phyloP scores from a whole-genome alignment of 306 rosid genomes.

The Astragalus glycyphyllos region DNA sequence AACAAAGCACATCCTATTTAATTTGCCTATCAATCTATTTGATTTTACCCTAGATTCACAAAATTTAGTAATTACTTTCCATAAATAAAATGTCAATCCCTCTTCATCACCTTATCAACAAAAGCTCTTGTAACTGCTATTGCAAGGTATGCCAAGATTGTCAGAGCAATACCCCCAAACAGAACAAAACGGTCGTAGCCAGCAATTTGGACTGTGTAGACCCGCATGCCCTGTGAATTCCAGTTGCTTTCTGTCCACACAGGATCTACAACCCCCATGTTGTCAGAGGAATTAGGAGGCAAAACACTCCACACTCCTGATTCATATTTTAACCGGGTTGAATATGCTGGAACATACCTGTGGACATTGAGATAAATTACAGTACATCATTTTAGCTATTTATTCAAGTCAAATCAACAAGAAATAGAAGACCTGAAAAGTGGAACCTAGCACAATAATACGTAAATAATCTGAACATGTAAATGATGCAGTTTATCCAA shows the following conservation, averaged over 20 bases:
- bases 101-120: conserved; percentile 69
- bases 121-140: conserved; percentile 60
- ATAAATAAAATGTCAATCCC: conserved; percentile 56
- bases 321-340: conserved; percentile 73
- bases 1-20: conserved; percentile 49
- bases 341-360: conserved; percentile 97
- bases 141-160: conserved; percentile 70
- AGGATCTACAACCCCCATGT: conserved; percentile 73
- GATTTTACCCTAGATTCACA: conserved; percentile 39
- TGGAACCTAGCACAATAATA: conserved; percentile 5
- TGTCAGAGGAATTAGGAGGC: conserved; percentile 75
- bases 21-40: conserved; percentile 37
- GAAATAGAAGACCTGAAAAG: conserved; percentile 22
- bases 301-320: conserved; percentile 78
- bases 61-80: conserved; percentile 32
- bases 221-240: conserved; percentile 75
- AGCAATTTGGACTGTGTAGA: conserved; percentile 66
- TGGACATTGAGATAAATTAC: conserved; percentile 26
- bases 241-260: conserved; percentile 98
- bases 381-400: conserved; percentile 20
- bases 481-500: conserved; percentile 24
- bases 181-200: conserved; percentile 71
- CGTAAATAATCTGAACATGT: background rate
- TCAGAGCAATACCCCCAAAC: conserved; percentile 67
- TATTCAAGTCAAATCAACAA: conserved; percentile 35